Conservation (phyloP, 2,329 filamentous ascomycete genomes). For the Penicillium palitans region DNA sequence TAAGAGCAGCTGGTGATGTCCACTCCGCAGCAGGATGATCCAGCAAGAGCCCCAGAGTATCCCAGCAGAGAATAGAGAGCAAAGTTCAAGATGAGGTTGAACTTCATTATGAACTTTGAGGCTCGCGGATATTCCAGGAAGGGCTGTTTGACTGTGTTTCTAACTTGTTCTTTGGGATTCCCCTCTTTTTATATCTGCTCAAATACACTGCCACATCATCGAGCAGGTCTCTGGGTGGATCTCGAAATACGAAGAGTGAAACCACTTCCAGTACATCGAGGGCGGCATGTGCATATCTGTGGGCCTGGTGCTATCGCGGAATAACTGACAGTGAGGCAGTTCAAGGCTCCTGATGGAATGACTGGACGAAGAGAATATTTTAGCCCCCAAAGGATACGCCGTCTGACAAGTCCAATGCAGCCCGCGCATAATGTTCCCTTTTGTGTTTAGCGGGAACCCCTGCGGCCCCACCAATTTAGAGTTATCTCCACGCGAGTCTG, state of each 20-base stretch:
- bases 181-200: neutral
- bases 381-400: neutral
- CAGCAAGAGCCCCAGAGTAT: too few species aligned
- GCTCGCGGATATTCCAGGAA: neutral
- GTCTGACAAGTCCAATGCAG: neutral
- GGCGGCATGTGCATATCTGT: neutral
- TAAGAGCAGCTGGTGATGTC: too few species aligned
- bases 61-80: too few species aligned
- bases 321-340: neutral
- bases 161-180: neutral
- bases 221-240: neutral
- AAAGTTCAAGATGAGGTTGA: neutral
- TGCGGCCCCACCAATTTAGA: neutral
- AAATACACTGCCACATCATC: constrained; percentile 3
- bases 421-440: neutral
- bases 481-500: neutral
- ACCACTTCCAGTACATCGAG: neutral
- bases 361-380: neutral
- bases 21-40: too few species aligned
- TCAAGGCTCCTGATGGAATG: neutral
- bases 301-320: neutral
- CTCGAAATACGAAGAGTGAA: constrained; percentile 3
- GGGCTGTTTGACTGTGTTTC: neutral
- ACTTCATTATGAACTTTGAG: neutral
- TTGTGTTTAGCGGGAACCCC: neutral